These are phyloP conservation scores for Eimeria praecox DNA, from an alignment of 169 alveolate species.

Conservation along the genomic window DNA sequence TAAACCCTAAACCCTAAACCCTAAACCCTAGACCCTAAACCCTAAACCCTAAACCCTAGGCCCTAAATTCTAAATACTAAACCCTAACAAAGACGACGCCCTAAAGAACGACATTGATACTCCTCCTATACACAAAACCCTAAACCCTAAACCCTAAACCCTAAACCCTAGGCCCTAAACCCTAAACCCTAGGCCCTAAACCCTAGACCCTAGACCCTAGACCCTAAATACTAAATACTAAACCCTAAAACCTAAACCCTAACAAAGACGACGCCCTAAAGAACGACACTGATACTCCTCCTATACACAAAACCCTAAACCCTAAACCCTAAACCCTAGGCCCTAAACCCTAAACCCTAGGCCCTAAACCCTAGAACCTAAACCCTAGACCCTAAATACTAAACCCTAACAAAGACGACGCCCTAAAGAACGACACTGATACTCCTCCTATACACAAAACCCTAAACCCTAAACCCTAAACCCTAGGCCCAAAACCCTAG, in stretches of 20 bases:
- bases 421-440: no score
- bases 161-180: conserved; percentile 67
- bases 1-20: no score
- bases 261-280: no score
- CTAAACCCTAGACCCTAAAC: no score
- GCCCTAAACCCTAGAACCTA: conserved; percentile 25
- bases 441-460: conserved; percentile 35
- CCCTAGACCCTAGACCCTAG: conserved; percentile 56
- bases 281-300: no score
- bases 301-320: conserved; percentile 16
- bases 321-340: conserved; percentile 7
- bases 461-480: conserved; percentile 39
- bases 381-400: conserved; percentile 45
- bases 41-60: no score
- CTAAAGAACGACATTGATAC: no score
- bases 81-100: no score
- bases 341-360: conserved; percentile 55
- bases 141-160: conserved; percentile 88
- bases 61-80: no score
- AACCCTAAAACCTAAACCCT: conserved; percentile 54
- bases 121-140: conserved; percentile 96
- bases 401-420: no score
- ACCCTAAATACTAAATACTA: conserved; percentile 76
- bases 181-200: conserved; percentile 17
- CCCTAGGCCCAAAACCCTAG: no score